Evolutionary conservation across 192 early-diverging fungal genomes (phyloP), one percentile per base, ranked within the genome.

Genomic region (Geranomyces variabilis): DNA sequence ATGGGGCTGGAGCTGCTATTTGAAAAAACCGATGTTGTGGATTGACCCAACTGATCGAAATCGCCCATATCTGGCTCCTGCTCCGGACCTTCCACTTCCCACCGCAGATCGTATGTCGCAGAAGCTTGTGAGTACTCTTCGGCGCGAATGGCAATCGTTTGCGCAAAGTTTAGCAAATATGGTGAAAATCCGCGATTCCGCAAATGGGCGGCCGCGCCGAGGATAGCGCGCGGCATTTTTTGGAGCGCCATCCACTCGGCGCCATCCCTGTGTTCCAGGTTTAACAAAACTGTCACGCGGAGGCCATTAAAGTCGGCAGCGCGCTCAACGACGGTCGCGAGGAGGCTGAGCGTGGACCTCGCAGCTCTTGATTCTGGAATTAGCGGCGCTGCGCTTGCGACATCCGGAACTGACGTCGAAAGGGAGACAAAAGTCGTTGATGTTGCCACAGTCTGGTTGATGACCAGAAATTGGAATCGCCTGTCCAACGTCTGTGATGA

Each of bases 381-480:
- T n/a, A n/a, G 41, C 26, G 22, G 53, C 7, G 21, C 49, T 8
- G 47, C 24, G 53, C 53, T 57, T 56, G 29, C 64, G 21, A 17
- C 24, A 17, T 34, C 29, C 29, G n/a, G 64, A 17, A 66, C 45
- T 10, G 63, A 74, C 15, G 63, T 74, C 14, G 64, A 74, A 15
- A 74, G 14, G 24, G 63, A 74, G 28, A 74, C 72, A 67, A 65
- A 74, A 12, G 72, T 74, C 5, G 64, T 55, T 0, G 72, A 67
- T 8, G 72, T 74, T 21, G 72, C 72, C 7, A 66, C 72, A 21
- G 64, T 67, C 34, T 74, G 72, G 21, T n/a, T 67, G 2, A 67
- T 55, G 47, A 63, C 46, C 10, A 49, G n/a, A 43, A 64, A 72
- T 31, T 26, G 24, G 41, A 33, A 7, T 17, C 49, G 43, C 30